Base-by-base conservation (phyloP, 495 filamentous ascomycete genomes). In the Xylaria sp. region DNA sequence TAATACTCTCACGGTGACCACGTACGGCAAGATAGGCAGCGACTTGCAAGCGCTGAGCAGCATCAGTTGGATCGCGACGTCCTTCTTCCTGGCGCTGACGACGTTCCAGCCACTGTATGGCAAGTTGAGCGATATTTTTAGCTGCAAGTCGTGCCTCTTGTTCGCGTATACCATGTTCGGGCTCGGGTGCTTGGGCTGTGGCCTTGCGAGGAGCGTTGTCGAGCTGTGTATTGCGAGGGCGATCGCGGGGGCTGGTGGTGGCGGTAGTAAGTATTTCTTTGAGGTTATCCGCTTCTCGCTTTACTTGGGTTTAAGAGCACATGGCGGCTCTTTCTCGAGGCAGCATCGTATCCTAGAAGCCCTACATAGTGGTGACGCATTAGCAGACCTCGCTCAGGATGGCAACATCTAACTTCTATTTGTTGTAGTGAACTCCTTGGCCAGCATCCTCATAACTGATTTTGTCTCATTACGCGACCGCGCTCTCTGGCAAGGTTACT, bases 51-150 rank as follows among this genome's bases (percentile, higher is more conserved):
- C 92, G 15, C 81, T 97, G 68, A 93, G 92, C 74, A 85, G 88
- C 74, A 94, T 93, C 11, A 92, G 89, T 44, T 97, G 93, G 93
- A 93, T 97, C 73, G 92, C 93, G 1, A 96, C 93, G 17, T 89
- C 91, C 79, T 91, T 91, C 77, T 92, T 95, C 74, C 83, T 97
- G 24, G 95, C 93, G 8, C 78, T 93, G 63, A 93, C 92, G 4
- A 90, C 88, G 43, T 94, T 94, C 76, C 93, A 94, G 78, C 93
- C 91, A 1, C 78, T 94, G 0, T 95, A 93, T 75, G 93, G 92
- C 40, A 93, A 92, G 75, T 75, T 93, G 50, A 90, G 87, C 68
- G 92, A 96, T 79, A 94, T 96, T 58, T 96, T 95, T 80, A 91
- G 92, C 17, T 88, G 93, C n/a, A 95, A 95, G 81, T 74, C 85